These are phyloP conservation scores for Tetradesmus lagerheimii DNA, from an alignment of 139 green algal genomes.

Conservation along the genomic window DNA sequence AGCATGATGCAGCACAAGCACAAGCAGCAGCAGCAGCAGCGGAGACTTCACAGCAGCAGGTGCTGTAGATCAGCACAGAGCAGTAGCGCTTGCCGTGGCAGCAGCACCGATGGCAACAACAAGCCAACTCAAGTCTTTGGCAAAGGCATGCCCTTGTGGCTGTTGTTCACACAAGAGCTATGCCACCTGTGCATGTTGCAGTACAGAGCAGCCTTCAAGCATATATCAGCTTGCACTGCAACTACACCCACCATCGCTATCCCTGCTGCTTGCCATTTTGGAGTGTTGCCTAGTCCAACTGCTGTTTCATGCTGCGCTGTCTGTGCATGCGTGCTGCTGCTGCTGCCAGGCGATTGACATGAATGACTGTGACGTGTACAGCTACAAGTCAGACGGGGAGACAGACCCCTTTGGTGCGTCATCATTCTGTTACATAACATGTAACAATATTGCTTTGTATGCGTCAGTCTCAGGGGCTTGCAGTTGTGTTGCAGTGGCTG, in stretches of 20 bases:
- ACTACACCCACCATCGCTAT: too few relatives aligned
- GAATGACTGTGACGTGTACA: slow-evolving; percentile 96
- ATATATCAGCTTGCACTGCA: too few relatives aligned
- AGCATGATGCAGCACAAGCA: not conserved
- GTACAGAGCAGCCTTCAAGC: too few relatives aligned
- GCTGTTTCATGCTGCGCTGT: not conserved
- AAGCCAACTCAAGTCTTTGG: too few relatives aligned
- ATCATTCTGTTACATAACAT: not conserved
- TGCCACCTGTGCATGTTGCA: not conserved
- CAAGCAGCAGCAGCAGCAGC: not conserved
- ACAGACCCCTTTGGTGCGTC: slow-evolving; percentile 86
- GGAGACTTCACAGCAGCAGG: not conserved
- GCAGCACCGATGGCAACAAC: not conserved
- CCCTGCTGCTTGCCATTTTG: too few relatives aligned
- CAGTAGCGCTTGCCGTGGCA: not conserved
- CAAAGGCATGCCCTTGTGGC: too few relatives aligned
- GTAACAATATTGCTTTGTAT: not conserved
- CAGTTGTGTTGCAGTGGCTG: too few relatives aligned
- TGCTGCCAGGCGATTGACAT: slow-evolving; percentile 84
- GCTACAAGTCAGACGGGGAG: slow-evolving; percentile 88
- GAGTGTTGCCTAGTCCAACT: not conserved
- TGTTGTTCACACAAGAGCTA: not conserved
- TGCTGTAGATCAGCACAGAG: not conserved
- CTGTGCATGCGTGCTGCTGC: not conserved
- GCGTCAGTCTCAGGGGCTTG: not conserved